Base-by-base conservation (phyloP, 495 filamentous ascomycete genomes). In the Podospora comata region DNA sequence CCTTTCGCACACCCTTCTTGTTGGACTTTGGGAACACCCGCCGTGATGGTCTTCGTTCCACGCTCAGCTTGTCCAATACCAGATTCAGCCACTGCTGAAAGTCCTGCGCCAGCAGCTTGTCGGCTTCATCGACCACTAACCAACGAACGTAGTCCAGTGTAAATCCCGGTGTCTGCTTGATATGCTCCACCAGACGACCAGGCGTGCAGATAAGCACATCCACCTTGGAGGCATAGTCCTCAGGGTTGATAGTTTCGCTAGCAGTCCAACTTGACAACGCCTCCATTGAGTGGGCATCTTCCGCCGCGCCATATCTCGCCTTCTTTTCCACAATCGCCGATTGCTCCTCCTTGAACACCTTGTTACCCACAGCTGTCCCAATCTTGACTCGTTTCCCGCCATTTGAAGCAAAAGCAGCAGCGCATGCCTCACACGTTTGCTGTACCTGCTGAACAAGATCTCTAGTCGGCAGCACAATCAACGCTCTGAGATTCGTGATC, bases 161-260 rank as follows among this genome's bases (percentile, higher is more conserved):
- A 73, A 97, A 96, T 2, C 94, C 91, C 13, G 86, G 86, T 3
- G 95, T 97, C 68, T 88, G 86, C 65, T 88, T 87, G 65, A 97
- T 83, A 79, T 99, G 92, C 73, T 98, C 94, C 27, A 99, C 92
- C 9, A 99, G 84, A 58, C 95, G 86, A 67, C 96, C 95, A 0
- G 95, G 95, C 0, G 95, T 99, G 74, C 90, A 94, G 48, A 99
- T 91, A 15, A 99, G 86, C 65, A 99, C 86, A 74, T 97, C 92
- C 16, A 96, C 87, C 39, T 48, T 48, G 15, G 39, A 48, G 2
- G 39, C 39, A 48, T 48, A 48, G 39, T 48, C 39, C 7, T 48
- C 39, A 48, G 39, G 39, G 64, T 90, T 91, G 27, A 92, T 90
- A 5, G 80, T 80, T 32, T 87, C 85, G 19, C 79, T 70, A 15